phyloP scores from a whole-genome alignment of 768 basidiomycete genomes.

The Sistotremastrum suecicum region DNA sequence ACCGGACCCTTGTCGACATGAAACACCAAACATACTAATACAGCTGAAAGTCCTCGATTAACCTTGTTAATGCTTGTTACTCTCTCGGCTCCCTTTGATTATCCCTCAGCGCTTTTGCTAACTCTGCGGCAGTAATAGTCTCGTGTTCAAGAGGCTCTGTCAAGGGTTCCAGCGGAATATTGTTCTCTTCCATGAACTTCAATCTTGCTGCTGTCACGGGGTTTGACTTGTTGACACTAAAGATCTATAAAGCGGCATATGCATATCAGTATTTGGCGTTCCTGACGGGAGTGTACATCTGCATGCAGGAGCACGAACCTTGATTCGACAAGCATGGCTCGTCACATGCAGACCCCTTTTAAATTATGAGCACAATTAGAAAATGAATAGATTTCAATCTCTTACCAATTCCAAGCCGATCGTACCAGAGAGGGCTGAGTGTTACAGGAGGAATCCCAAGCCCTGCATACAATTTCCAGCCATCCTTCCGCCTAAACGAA shows the following conservation, averaged over 20 bases:
- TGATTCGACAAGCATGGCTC: background rate
- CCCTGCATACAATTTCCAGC: slow-evolving; percentile 40
- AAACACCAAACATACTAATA: too few species aligned
- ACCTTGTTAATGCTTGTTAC: too few species aligned
- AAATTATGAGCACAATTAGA: background rate
- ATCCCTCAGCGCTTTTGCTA: too few species aligned
- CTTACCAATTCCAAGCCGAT: slow-evolving; percentile 31
- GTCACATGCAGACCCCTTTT: background rate
- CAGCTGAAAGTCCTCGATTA: too few species aligned
- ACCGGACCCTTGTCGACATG: too few species aligned
- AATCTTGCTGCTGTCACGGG: slow-evolving; percentile 30
- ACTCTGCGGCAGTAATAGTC: too few species aligned
- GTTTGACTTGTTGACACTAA: slow-evolving; percentile 32
- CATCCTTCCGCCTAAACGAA: slow-evolving; percentile 43
- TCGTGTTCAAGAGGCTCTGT: slow-evolving; percentile 21
- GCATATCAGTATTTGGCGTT: background rate
- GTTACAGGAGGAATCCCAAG: slow-evolving; percentile 45
- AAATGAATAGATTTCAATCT: background rate
- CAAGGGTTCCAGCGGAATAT: slow-evolving; percentile 26
- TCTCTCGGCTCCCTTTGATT: too few species aligned
- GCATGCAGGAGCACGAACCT: background rate
- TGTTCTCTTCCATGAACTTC: slow-evolving; percentile 23
- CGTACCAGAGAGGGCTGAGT: slow-evolving; percentile 41
- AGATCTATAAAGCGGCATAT: slow-evolving; percentile 25
- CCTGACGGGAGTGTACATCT: too few species aligned